Evolutionary conservation across 73 alveolate genomes (phyloP).

Genomic region (Tetrahymena elliotti): DNA sequence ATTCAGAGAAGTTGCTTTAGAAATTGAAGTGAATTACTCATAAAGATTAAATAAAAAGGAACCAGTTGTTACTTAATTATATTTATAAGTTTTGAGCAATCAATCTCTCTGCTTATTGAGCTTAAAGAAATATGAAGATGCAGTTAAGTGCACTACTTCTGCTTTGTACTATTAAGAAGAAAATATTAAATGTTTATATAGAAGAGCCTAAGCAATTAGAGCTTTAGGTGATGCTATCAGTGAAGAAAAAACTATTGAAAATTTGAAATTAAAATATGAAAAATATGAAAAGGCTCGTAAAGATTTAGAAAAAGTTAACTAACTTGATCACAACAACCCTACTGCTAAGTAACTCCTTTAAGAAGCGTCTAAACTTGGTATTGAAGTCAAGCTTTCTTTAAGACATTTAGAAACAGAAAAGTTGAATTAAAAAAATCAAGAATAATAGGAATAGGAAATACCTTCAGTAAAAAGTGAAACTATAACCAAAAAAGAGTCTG

Average conservation of each 20-base stretch:
- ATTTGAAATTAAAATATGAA: constrained; percentile 12
- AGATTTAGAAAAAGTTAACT: constrained; percentile 20
- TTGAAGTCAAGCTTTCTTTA: constrained; percentile 17
- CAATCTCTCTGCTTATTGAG: constrained; percentile 7
- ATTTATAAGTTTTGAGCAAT: constrained; percentile 15
- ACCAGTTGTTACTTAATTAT: constrained; percentile 2
- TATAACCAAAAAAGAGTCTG: background rate
- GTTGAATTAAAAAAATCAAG: background rate
- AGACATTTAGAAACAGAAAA: constrained; percentile 13
- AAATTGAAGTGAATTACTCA: constrained; percentile 2
- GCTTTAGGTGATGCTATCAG: background rate
- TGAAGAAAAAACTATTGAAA: background rate
- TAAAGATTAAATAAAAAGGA: constrained; percentile 8
- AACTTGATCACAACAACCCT: constrained; percentile 13
- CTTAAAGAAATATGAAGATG: constrained; percentile 10
- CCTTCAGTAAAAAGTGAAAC: background rate
- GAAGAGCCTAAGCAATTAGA: constrained; percentile 28
- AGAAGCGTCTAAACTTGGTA: constrained; percentile 5
- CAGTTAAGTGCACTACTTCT: constrained; percentile 2
- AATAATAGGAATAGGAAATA: background rate
- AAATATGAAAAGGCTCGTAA: constrained; percentile 14
- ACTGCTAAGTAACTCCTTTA: background rate
- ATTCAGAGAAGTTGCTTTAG: constrained; percentile 16
- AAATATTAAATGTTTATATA: constrained; percentile 21
- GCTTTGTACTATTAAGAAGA: constrained; percentile 1